A percentile compares a stretch with the other conserved stretches of the same genome.
phyloP scores from a whole-genome alignment of 352 stramenopile species.

The Phytophthora pini region DNA sequence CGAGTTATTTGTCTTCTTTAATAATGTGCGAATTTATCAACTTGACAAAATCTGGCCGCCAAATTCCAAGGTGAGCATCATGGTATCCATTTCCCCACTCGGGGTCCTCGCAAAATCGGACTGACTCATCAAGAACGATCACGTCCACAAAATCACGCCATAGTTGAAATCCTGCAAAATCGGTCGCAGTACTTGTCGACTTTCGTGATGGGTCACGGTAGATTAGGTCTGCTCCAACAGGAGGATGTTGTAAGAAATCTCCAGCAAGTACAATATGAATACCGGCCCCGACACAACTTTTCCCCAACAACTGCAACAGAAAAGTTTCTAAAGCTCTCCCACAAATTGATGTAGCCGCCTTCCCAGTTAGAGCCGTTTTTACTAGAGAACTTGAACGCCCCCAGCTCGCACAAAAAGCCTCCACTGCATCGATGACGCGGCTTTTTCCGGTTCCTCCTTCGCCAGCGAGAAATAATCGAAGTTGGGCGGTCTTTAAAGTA shows the following conservation, averaged over 20 bases:
- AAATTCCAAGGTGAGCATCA: not conserved
- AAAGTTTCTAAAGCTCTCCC: slow-evolving; percentile 2
- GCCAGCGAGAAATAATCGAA: slow-evolving; percentile 3
- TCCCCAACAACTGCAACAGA: not conserved
- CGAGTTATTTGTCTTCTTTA: not conserved
- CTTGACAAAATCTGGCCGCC: not conserved
- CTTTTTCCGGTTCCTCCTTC: slow-evolving; percentile 11
- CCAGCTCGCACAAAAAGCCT: slow-evolving; percentile 8
- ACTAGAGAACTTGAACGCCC: not conserved
- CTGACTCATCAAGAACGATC: not conserved
- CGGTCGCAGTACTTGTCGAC: not conserved
- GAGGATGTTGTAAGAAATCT: not conserved
- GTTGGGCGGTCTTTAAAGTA: not conserved
- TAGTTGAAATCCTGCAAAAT: not conserved
- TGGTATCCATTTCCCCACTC: slow-evolving; percentile 7
- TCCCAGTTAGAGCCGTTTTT: slow-evolving; percentile 4
- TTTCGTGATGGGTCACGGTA: not conserved
- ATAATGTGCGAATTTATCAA: not conserved
- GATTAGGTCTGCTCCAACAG: not conserved
- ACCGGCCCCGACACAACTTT: not conserved
- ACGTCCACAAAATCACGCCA: not conserved
- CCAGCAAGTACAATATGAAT: not conserved
- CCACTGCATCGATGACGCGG: slow-evolving; percentile 2
- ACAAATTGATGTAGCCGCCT: slow-evolving; percentile 5
- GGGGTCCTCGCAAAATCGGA: not conserved